These are phyloP conservation scores for Teunomyces barrocoloradensis DNA, from an alignment of 805 yeast genomes.

Conservation along the genomic window DNA sequence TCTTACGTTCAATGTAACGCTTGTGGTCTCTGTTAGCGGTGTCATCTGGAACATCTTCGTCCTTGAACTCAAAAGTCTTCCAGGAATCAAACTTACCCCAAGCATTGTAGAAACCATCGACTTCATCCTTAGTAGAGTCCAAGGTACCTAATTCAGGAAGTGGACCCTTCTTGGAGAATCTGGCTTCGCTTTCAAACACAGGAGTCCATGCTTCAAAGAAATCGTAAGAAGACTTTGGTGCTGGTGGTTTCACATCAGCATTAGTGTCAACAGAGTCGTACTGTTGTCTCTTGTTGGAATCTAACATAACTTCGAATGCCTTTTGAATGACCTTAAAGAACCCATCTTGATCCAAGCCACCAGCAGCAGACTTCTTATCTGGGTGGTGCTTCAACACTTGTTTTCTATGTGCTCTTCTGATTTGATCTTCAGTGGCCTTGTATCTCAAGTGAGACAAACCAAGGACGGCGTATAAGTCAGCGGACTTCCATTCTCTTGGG, in stretches of 20 bases:
- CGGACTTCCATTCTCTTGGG: slow-evolving; percentile 97
- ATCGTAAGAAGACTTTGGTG: slow-evolving; percentile 63
- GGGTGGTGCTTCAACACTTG: slow-evolving; percentile 97
- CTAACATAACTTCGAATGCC: slow-evolving; percentile 87
- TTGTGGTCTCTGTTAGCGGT: slow-evolving; percentile 99
- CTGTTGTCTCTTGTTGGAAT: slow-evolving; percentile 84
- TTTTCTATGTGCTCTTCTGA: slow-evolving; percentile 94
- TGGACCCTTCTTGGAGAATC: slow-evolving; percentile 90
- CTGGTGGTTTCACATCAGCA: slow-evolving; percentile 83
- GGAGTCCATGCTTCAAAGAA: slow-evolving; percentile 93
- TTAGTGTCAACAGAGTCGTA: slow-evolving; percentile 91
- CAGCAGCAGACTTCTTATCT: slow-evolving; percentile 92
- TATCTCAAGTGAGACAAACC: slow-evolving; percentile 89
- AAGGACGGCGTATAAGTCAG: slow-evolving; percentile 93
- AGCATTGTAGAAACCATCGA: slow-evolving; percentile 84
- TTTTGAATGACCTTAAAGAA: slow-evolving; percentile 98
- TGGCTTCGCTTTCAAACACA: slow-evolving; percentile 83
- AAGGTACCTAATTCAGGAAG: slow-evolving; percentile 77
- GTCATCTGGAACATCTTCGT: slow-evolving; percentile 99
- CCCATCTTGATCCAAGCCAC: slow-evolving; percentile 88
- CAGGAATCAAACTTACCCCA: slow-evolving; percentile 95
- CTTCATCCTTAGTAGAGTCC: slow-evolving; percentile 70
- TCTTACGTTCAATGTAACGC: slow-evolving; percentile 97
- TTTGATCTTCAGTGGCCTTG: slow-evolving; percentile 88
- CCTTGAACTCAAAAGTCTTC: slow-evolving; percentile 97